phyloP scores from a whole-genome alignment of 2,329 filamentous ascomycete species.

The Trichothecium sympodiale region DNA sequence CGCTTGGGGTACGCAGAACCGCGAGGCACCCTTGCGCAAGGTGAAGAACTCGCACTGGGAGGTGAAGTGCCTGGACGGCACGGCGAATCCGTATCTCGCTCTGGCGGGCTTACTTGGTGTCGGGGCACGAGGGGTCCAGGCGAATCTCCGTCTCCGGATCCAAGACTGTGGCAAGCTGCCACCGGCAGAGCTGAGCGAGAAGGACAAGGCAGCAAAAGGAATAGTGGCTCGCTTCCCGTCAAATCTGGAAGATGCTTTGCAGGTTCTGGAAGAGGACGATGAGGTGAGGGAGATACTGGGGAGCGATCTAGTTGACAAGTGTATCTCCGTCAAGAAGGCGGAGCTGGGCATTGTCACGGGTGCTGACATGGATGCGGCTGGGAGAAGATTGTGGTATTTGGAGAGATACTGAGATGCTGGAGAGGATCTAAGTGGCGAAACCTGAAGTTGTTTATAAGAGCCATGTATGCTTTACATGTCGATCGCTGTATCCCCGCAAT shows the following conservation, averaged over 20 bases:
- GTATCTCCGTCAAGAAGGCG: slow-evolving; percentile 44
- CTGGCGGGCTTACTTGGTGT: slow-evolving; percentile 20
- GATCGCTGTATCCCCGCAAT: no score
- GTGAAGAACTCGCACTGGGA: slow-evolving; percentile 63
- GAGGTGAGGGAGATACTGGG: slow-evolving; percentile 35
- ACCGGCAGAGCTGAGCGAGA: slow-evolving; percentile 35
- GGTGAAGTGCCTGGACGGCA: slow-evolving; percentile 64
- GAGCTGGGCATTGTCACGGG: slow-evolving; percentile 33
- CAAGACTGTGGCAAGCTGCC: slow-evolving; percentile 43
- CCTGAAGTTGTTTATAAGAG: no score
- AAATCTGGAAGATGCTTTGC: slow-evolving; percentile 42
- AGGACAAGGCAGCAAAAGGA: slow-evolving; percentile 38
- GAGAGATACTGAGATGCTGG: slow-evolving; percentile 40
- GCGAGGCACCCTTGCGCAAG: slow-evolving; percentile 62
- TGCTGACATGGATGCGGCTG: slow-evolving; percentile 35
- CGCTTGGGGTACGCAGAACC: slow-evolving; percentile 72
- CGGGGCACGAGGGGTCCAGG: slow-evolving; percentile 15
- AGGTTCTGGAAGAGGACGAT: slow-evolving; percentile 34
- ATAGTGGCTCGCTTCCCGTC: slow-evolving; percentile 43
- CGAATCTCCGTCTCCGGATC: slow-evolving; percentile 29
- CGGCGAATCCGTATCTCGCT: slow-evolving; percentile 67
- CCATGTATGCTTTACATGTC: no score
- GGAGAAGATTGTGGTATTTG: slow-evolving; percentile 48
- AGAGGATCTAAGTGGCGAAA: no score
- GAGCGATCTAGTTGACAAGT: slow-evolving; percentile 40